Base-by-base conservation (phyloP, 768 basidiomycete species). In the Tubosaeta sp. region DNA sequence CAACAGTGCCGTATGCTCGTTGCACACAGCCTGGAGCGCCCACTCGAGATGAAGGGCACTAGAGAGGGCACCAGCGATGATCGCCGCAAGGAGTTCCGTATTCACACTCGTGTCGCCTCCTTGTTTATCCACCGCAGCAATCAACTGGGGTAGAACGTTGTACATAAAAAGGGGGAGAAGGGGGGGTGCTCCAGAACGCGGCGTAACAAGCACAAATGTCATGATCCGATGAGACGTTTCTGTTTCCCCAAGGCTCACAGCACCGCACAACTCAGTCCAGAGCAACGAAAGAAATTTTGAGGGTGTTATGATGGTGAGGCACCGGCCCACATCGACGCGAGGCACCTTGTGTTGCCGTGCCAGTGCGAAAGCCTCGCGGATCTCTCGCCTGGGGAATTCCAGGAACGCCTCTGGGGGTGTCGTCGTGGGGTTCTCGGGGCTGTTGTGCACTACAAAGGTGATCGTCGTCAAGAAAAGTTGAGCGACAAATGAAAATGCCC, bases 91-190 rank as follows among this genome's bases (percentile, higher is more conserved):
- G 27, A 89, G 73, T 62, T 92, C 88, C 5, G 79, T 74, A 47
- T 71, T 75, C 48, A 83, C 66, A 9, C 75, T 72, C 54, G 83
- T 79, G 51, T 87, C 84, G 3, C 71, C 58, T n/a, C 73, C 68
- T 49, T 71, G 73, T 5, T 70, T 71, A 61, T 91, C 87, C 46
- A 85, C 77, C 2, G 52, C 42, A 1, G 58, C 46, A 13, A 91
- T 77, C 43, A 91, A 62, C 16, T 75, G 72, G 3, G 88, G 89
- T 13, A 87, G 65, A n/a, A 86, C 68, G 51, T 80, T 72, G 63
- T 87, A 81, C 55, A 89, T 62, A 65, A 91, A 91, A 27, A 88
- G 76, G 0, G 88, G 88, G 19, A 92, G 72, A 6, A 91, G 74
- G 2, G 88, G 87, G 1, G 84, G 83, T 5, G 69, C 67, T 10